Evolutionary conservation across 495 filamentous ascomycete genomes (phyloP), one percentile per base, ranked within the genome.

Genomic region (Glonium stellatum): DNA sequence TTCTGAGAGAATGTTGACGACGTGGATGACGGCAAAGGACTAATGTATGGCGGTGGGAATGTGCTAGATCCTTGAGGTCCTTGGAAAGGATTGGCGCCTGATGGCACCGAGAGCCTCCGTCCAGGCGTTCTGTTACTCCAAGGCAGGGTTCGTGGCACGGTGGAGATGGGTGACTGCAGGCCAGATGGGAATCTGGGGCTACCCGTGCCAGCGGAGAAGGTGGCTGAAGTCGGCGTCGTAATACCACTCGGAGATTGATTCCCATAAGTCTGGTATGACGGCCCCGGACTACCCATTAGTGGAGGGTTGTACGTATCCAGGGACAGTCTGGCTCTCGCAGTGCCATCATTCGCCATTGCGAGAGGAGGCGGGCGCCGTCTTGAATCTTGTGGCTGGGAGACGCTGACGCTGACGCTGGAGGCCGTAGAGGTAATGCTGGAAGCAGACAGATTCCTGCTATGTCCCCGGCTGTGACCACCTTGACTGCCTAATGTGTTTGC

Each of bases 371-470:
- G 82, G 59, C 86, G 83, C 36, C 87, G 81, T n/a, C 59, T 79
- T 71, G 63, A 90, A 86, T 27, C 77, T 77, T 50, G 71, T 68
- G 46, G 73, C 73, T 63, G 57, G 53, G 55, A 66, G 0, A 48
- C 34, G 27, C 18, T 58, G 12, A 67, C 58, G 64, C 83, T 86
- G 58, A 85, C 87, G 54, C 78, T 85, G 6, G 91, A 92, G 19
- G 81, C 74, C 2, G 88, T 85, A 0, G 89, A 91, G 23, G 85
- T 77, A 58, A 95, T 86, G 69, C 89, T 96, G 0, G 91, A 95
- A 11, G 88, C 82, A 3, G 91, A 96, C 9, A 95, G 74, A 67
- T 95, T 96, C 41, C 86, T 76, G 62, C 84, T 87, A 69, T 96
- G 91, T 1, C 90, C 89, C 42, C 90, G 79, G 54, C 77, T 82